phyloP scores from a whole-genome alignment of 2,329 filamentous ascomycete species.

The Hypoxylon sp. region DNA sequence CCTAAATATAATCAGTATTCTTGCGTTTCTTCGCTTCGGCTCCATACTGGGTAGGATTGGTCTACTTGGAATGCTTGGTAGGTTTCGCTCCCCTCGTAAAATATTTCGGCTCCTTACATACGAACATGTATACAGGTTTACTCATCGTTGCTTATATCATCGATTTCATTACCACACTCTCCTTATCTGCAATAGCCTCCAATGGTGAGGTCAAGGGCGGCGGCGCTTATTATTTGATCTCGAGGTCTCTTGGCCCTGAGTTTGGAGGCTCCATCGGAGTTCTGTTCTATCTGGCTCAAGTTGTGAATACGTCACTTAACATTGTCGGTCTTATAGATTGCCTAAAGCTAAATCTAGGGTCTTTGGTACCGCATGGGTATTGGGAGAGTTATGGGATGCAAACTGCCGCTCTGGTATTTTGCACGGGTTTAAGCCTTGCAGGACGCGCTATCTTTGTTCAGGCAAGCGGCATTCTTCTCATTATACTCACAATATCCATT shows the following conservation, averaged over 20 bases:
- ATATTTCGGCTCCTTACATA: constrained; percentile 15
- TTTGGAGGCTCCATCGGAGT: constrained; percentile 91
- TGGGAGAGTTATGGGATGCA: constrained; percentile 85
- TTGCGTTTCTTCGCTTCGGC: constrained; percentile 93
- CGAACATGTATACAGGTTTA: constrained; percentile 67
- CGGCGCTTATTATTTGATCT: constrained; percentile 91
- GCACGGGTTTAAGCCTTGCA: constrained; percentile 82
- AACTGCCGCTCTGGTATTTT: constrained; percentile 78
- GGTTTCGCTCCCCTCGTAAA: constrained; percentile 48
- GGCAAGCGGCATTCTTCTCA: constrained; percentile 82
- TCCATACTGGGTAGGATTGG: constrained; percentile 87
- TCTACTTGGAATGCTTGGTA: constrained; percentile 84
- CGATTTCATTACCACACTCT: constrained; percentile 87
- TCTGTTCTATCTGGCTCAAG: constrained; percentile 91
- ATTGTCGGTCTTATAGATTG: constrained; percentile 89
- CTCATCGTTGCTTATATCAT: constrained; percentile 83
- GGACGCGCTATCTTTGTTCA: constrained; percentile 85
- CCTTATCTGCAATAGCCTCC: constrained; percentile 88
- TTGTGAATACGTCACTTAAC: constrained; percentile 89
- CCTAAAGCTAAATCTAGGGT: constrained; percentile 80
- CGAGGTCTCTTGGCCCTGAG: constrained; percentile 86
- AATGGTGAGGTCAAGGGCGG: constrained; percentile 91
- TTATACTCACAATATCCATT: constrained; percentile 79
- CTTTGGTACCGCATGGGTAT: constrained; percentile 76
- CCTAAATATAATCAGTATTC: constrained; percentile 88